phyloP scores from a whole-genome alignment of 2,329 filamentous ascomycete species.

The Aspergillus eucalypticola region DNA sequence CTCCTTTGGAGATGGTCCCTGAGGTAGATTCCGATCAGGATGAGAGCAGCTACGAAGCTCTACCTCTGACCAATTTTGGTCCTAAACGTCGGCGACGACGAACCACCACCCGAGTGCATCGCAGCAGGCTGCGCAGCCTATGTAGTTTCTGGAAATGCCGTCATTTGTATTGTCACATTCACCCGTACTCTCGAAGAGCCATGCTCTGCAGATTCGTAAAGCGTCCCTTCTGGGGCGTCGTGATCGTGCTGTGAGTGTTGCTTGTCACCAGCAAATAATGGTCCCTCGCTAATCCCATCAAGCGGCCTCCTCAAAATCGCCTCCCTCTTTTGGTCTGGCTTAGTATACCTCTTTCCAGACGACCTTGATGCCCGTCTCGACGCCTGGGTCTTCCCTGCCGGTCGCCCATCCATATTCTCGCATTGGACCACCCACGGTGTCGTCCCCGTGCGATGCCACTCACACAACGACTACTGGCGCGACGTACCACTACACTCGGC shows the following conservation, averaged over 20 bases:
- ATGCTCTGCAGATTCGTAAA: not conserved
- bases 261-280: too few species aligned
- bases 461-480: conserved; percentile 72
- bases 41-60: not conserved
- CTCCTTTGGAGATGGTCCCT: not conserved
- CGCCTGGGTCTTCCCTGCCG: conserved; percentile 10
- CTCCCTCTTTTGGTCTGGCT: not conserved
- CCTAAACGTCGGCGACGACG: not conserved
- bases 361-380: conserved; percentile 10
- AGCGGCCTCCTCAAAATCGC: conserved; percentile 7
- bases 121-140: not conserved
- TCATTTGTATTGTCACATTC: not conserved
- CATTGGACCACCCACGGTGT: conserved; percentile 37
- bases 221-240: conserved; percentile 2
- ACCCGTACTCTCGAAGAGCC: not conserved
- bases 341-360: conserved; percentile 8
- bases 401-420: conserved; percentile 11
- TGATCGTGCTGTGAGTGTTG: not conserved
- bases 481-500: conserved; percentile 64
- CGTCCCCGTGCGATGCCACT: conserved; percentile 61
- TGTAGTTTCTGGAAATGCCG: not conserved
- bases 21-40: not conserved
- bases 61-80: not conserved
- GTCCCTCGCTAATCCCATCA: too few species aligned
- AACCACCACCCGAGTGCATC: not conserved